Evolutionary conservation across 2,329 filamentous ascomycete species (phyloP), one percentile per base, ranked within the genome.

Genomic region (Fusarium anthophilum): DNA sequence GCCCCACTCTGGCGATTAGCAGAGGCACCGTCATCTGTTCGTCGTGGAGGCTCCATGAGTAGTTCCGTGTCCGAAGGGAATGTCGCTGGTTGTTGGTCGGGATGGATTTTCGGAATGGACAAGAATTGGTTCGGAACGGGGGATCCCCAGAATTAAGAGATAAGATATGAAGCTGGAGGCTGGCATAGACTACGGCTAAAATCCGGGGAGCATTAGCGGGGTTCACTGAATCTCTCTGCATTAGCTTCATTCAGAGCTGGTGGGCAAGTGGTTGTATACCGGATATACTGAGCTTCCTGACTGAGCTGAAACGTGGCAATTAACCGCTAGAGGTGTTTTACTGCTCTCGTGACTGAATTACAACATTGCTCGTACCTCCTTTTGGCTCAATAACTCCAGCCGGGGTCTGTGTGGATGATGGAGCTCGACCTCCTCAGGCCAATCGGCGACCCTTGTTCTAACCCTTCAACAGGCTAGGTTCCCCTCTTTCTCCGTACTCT

Each of bases 11-110:
- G 62, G 8, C 59, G 65, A 32, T 45, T 39, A 35, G 28, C 63
- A 32, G 66, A 35, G 20, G 43, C 43, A 22, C 5, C 22, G 14
- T 61, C 47, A 22, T 32, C 41, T 26, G 39, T 26, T 37, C 57
- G 59, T 61, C 54, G 63, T 8, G 69, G 69, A 66, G 72, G 72
- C 37, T 75, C 73, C 73, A 75, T 75, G 11, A 37, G 28, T 24
- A 22, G 30, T 54, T 53, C 35, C 15, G 24, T 15, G 12, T 43
- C 28, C n/a, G 50, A 38, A 22, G 13, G n/a, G 18, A 17, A 13
- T 62, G 32, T 32, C 45, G 35, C 26, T 35, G 15, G 59, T 58
- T 62, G 43, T 50, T 26, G 20, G 30, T 11, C 30, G 30, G 50
- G n/a, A 38, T 43, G 43, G 51, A 17, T 15, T 18, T 64, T 66